Conservation (phyloP, 106 monocot genomes). For the Gastrodia elata region DNA sequence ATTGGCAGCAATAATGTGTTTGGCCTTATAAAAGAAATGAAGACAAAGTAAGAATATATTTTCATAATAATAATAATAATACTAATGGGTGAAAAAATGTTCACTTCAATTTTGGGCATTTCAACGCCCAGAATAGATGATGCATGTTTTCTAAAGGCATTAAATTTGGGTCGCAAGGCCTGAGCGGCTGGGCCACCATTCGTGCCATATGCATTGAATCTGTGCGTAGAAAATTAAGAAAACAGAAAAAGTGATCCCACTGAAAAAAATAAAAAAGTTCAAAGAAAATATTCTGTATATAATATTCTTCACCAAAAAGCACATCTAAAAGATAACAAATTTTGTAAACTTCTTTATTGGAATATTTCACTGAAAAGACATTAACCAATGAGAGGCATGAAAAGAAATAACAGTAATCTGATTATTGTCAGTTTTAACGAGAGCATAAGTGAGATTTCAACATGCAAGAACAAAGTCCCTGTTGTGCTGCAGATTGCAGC, state of each 20-base stretch:
- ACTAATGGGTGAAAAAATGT: background rate
- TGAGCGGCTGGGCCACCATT: constrained; percentile 35
- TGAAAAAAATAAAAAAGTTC: background rate
- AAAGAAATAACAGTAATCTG: background rate
- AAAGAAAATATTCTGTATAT: background rate
- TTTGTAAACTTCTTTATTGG: background rate
- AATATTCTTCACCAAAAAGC: background rate
- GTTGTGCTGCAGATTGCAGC: too few species aligned
- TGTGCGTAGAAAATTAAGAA: constrained; percentile 4
- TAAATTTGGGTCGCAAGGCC: constrained; percentile 26
- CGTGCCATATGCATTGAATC: constrained; percentile 35
- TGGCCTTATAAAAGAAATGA: constrained; percentile 24
- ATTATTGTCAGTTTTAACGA: too few species aligned
- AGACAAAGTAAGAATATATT: background rate
- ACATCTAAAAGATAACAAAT: background rate
- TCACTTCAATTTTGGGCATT: constrained; percentile 31
- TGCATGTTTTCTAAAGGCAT: constrained; percentile 16
- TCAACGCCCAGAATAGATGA: constrained; percentile 12
- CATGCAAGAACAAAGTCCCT: too few species aligned
- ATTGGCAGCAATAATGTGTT: constrained; percentile 18
- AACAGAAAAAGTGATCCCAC: background rate
- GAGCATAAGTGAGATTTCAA: too few species aligned
- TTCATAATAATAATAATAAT: background rate
- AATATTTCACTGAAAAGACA: background rate
- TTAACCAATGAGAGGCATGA: background rate